These are phyloP conservation scores for Alternaria brassicicola DNA, from an alignment of 2,329 filamentous ascomycete genomes.

Conservation along the genomic window DNA sequence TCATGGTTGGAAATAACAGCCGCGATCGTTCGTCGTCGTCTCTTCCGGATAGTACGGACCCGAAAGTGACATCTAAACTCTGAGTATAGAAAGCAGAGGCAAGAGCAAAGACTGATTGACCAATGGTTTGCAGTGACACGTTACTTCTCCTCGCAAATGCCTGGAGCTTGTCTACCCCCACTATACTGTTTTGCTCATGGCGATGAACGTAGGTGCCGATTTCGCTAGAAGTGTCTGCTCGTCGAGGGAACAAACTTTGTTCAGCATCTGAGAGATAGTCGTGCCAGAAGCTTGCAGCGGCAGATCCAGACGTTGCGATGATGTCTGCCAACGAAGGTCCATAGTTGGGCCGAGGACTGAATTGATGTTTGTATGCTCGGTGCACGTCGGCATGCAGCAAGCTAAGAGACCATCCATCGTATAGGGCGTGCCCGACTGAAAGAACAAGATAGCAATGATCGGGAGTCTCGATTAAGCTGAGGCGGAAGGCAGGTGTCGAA, in stretches of 20 bases:
- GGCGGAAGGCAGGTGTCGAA: conserved; percentile 34
- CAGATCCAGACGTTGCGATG: conserved; percentile 54
- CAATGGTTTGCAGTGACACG: conserved; percentile 77
- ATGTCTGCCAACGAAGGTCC: conserved; percentile 63
- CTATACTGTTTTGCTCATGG: conserved; percentile 54
- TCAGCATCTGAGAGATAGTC: conserved; percentile 65
- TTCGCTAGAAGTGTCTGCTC: not conserved
- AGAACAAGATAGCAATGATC: conserved; percentile 59
- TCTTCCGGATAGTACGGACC: conserved; percentile 83
- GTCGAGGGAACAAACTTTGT: conserved; percentile 49
- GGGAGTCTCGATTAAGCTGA: conserved; percentile 49
- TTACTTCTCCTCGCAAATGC: conserved; percentile 68
- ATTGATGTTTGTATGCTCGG: conserved; percentile 63
- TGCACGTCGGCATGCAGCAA: conserved; percentile 75
- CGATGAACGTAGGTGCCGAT: conserved; percentile 47
- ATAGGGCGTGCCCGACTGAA: conserved; percentile 84
- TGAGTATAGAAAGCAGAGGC: conserved; percentile 67
- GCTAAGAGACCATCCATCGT: conserved; percentile 84
- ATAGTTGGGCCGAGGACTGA: conserved; percentile 55
- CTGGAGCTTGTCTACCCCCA: conserved; percentile 53
- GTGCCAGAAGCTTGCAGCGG: conserved; percentile 71
- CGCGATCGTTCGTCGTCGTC: conserved; percentile 71
- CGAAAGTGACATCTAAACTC: conserved; percentile 78
- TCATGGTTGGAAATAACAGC: conserved; percentile 88
- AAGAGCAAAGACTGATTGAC: conserved; percentile 77